These are phyloP conservation scores for Sophora flavescens DNA, from an alignment of 306 rosid species.

Conservation along the genomic window DNA sequence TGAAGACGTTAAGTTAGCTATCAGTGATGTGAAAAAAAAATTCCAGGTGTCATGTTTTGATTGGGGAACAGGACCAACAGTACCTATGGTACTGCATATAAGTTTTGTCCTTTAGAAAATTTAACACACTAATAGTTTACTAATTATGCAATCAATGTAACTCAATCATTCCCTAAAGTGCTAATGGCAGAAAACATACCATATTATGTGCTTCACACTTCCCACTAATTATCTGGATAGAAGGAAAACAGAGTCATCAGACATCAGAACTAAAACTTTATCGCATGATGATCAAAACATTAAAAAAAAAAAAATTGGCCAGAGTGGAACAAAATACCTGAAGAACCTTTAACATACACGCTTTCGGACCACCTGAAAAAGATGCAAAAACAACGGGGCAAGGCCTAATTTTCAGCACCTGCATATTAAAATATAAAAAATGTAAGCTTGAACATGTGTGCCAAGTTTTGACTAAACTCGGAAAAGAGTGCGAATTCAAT, in stretches of 20 bases:
- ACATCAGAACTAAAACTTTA: slow-evolving; percentile 24
- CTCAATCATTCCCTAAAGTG: slow-evolving; percentile 30
- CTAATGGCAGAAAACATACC: slow-evolving; percentile 61
- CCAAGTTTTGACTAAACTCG: slow-evolving; percentile 27
- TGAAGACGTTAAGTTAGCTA: too few species aligned
- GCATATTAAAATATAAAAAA: slow-evolving; percentile 41
- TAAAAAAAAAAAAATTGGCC: background rate
- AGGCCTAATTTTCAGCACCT: slow-evolving; percentile 80
- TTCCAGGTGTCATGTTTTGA: too few species aligned
- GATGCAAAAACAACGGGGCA: slow-evolving; percentile 89
- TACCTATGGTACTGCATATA: too few species aligned
- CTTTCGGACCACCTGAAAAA: slow-evolving; percentile 91
- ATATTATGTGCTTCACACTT: slow-evolving; percentile 60
- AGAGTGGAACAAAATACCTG: slow-evolving; percentile 65
- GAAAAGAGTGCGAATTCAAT: slow-evolving; percentile 2
- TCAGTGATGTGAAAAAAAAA: too few species aligned
- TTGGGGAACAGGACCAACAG: too few species aligned
- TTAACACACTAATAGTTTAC: slow-evolving; percentile 14
- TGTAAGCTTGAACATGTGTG: slow-evolving; percentile 21
- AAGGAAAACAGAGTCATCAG: slow-evolving; percentile 43
- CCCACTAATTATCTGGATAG: slow-evolving; percentile 79
- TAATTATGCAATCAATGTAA: slow-evolving; percentile 33
- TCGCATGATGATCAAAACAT: slow-evolving; percentile 23
- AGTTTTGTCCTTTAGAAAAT: too few species aligned
- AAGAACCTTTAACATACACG: slow-evolving; percentile 86